phyloP scores from a whole-genome alignment of 768 basidiomycete genomes.

The Hericium alpestre region DNA sequence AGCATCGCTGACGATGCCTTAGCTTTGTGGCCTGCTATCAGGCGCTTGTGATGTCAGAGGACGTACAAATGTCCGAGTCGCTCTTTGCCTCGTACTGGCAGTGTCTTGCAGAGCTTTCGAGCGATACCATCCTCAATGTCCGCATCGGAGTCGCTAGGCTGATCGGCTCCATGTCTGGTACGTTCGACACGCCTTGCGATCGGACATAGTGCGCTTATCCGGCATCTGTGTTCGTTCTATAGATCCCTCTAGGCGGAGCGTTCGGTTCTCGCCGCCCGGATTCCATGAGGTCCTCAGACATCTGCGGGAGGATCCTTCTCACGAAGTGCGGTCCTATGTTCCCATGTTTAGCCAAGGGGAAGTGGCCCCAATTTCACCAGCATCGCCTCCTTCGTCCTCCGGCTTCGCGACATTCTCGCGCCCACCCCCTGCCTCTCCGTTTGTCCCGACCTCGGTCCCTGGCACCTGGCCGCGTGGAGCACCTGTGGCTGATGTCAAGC shows the following conservation, averaged over 20 bases:
- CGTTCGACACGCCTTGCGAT: conserved; percentile 16
- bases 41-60: conserved; percentile 35
- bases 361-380: neutral
- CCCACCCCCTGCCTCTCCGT: conserved; percentile 15
- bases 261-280: neutral
- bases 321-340: conserved; percentile 55
- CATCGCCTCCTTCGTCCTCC: conserved; percentile 4
- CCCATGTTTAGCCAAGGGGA: neutral
- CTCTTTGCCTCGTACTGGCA: conserved; percentile 41
- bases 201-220: neutral
- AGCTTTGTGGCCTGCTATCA: conserved; percentile 73
- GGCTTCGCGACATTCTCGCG: conserved; percentile 19
- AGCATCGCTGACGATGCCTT: conserved; percentile 13
- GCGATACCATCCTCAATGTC: conserved; percentile 72
- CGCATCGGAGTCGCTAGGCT: conserved; percentile 79
- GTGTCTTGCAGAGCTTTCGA: conserved; percentile 42
- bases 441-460: neutral
- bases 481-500: neutral
- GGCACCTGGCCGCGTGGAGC: neutral
- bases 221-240: conserved; percentile 2
- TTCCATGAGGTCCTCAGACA: neutral
- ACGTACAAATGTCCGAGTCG: conserved; percentile 27
- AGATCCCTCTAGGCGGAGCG: conserved; percentile 7
- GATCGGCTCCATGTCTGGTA: conserved; percentile 45
- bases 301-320: conserved; percentile 34